phyloP scores from a whole-genome alignment of 75 land plant genomes.

The Isoetes taiwanensis region DNA sequence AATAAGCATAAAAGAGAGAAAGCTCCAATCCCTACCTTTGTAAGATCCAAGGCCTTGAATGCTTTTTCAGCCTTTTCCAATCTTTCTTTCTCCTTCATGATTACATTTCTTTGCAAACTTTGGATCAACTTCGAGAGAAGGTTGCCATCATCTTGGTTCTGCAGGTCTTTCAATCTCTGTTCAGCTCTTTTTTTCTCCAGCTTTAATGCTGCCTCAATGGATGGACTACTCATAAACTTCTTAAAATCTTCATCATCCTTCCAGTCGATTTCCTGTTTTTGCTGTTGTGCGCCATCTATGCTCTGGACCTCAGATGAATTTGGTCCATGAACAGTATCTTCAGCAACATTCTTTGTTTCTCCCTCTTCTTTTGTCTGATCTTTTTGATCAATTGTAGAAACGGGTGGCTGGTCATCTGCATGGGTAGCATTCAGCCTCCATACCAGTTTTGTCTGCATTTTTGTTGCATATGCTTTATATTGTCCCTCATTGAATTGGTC shows the following conservation, averaged over 20 bases:
- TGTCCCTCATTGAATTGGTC: too few species aligned
- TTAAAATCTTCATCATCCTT: conserved; percentile 86
- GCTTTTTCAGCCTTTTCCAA: conserved; percentile 62
- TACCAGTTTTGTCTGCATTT: too few species aligned
- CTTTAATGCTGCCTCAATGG: conserved; percentile 90
- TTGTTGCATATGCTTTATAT: too few species aligned
- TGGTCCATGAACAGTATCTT: conserved; percentile 2
- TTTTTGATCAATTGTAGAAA: too few species aligned
- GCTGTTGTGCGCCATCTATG: conserved; percentile 15
- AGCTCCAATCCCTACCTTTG: conserved; percentile 38
- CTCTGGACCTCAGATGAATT: conserved; percentile 6
- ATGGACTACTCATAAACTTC: conserved; percentile 94
- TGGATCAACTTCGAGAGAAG: conserved; percentile 33
- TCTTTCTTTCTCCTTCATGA: conserved; percentile 71
- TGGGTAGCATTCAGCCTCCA: too few species aligned
- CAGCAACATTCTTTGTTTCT: not conserved
- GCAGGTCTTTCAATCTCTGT: conserved; percentile 57
- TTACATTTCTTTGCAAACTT: conserved; percentile 22
- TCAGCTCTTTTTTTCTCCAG: conserved; percentile 90
- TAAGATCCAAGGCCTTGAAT: conserved; percentile 83
- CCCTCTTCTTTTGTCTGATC: not conserved
- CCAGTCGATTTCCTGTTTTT: conserved; percentile 80
- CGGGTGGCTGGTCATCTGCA: too few species aligned
- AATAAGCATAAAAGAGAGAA: not conserved
- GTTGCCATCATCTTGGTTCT: conserved; percentile 35